Percentiles rank a stretch among this genome's conserved stretches.
Conservation (phyloP, 345 rosid genomes). For the Hirschfeldia incana region DNA sequence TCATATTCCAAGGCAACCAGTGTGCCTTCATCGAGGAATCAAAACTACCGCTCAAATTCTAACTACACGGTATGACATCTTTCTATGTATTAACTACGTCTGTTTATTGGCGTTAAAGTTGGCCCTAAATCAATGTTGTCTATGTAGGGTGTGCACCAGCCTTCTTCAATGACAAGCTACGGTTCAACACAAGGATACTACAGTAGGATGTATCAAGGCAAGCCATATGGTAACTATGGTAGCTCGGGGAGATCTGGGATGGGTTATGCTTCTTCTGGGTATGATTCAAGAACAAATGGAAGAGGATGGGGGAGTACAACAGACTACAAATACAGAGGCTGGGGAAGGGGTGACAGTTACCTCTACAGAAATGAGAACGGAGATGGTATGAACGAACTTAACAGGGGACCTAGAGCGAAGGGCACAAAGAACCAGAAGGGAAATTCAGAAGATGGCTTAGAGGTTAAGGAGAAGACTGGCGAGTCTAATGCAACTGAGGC, state of each 20-base stretch:
- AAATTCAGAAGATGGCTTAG: constrained; percentile 39
- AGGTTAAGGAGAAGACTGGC: constrained; percentile 57
- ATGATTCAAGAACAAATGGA: constrained; percentile 63
- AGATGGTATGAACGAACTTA: constrained; percentile 86
- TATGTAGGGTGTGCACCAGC: constrained; percentile 62
- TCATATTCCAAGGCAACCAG: constrained; percentile 55
- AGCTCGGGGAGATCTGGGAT: constrained; percentile 58
- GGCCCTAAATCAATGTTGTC: neutral
- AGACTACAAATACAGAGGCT: constrained; percentile 64
- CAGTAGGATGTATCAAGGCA: constrained; percentile 70
- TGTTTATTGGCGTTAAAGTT: neutral
- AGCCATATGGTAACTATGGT: constrained; percentile 69
- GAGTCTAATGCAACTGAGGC: constrained; percentile 37
- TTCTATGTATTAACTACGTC: neutral
- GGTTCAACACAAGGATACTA: constrained; percentile 57
- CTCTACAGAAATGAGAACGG: constrained; percentile 56
- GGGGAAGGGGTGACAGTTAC: constrained; percentile 72
- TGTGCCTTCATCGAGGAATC: constrained; percentile 60
- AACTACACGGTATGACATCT: constrained; percentile 51
- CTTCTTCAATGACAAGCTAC: constrained; percentile 55
- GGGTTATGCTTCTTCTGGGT: constrained; percentile 67
- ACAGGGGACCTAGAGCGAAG: constrained; percentile 88
- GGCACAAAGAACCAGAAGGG: constrained; percentile 65
- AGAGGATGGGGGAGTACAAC: constrained; percentile 60
- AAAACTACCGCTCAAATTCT: constrained; percentile 59